Conservation (phyloP, 2,329 filamentous ascomycete species). For the Phialophora verrucosa region DNA sequence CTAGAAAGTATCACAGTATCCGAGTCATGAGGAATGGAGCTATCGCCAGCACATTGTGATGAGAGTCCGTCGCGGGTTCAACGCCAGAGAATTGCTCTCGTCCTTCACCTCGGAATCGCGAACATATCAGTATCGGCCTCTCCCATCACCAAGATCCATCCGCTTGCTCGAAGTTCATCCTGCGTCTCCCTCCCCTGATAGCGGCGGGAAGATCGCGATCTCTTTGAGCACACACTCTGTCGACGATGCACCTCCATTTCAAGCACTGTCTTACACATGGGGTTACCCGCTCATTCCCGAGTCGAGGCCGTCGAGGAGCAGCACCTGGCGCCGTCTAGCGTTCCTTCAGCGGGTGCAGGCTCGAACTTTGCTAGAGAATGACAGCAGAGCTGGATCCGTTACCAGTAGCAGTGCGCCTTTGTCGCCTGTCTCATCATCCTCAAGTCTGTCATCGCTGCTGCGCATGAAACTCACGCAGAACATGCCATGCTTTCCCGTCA, state of each 20-base stretch:
- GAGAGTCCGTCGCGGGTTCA: constrained; percentile 19
- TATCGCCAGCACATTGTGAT: constrained; percentile 5
- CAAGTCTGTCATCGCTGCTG: neutral
- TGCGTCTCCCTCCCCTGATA: neutral
- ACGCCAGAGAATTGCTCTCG: constrained; percentile 19
- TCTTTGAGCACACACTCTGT: constrained; percentile 16
- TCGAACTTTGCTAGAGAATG: constrained; percentile 9
- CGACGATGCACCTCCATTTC: constrained; percentile 17
- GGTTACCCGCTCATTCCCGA: constrained; percentile 21
- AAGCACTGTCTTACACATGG: constrained; percentile 23
- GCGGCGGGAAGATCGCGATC: constrained; percentile 7
- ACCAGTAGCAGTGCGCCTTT: constrained; percentile 1
- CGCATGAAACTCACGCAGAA: constrained; percentile 15
- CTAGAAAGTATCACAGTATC: neutral
- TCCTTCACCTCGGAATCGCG: constrained; percentile 16
- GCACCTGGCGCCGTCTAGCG: constrained; percentile 18
- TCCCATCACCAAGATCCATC: constrained; percentile 18
- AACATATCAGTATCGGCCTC: constrained; percentile 15
- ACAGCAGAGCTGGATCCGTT: neutral
- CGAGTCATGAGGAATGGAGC: neutral
- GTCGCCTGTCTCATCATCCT: neutral
- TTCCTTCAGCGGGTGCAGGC: constrained; percentile 18
- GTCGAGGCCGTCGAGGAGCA: constrained; percentile 9
- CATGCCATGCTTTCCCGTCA: constrained; percentile 17
- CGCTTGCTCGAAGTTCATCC: constrained; percentile 20